Conservation (phyloP, 108 stramenopile species). For the Skeletonema potamos region DNA sequence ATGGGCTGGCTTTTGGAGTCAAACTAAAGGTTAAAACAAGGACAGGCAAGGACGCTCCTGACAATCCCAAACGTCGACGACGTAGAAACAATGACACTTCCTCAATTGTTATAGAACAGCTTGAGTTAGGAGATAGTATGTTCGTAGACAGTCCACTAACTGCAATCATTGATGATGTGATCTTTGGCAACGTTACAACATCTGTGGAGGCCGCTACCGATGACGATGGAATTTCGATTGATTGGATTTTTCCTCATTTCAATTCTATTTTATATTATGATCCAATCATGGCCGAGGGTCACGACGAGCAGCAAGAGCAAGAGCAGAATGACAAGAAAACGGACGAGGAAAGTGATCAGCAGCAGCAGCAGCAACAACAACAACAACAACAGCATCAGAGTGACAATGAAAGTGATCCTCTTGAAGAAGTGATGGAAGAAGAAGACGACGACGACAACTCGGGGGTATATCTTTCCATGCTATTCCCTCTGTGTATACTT, state of each 20-base stretch:
- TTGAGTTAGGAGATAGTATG: constrained; percentile 3
- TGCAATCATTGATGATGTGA: neutral
- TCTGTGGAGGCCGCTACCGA: neutral
- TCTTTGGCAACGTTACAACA: neutral
- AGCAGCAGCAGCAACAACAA: too few relatives aligned
- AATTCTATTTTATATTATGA: neutral
- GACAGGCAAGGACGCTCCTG: neutral
- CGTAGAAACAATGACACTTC: neutral
- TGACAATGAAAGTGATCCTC: neutral
- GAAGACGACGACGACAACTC: neutral
- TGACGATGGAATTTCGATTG: neutral
- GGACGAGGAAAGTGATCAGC: too few relatives aligned
- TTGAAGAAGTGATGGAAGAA: neutral
- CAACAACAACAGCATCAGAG: neutral
- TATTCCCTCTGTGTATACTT: neutral
- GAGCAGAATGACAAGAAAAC: too few relatives aligned
- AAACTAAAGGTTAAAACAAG: neutral
- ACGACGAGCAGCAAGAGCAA: neutral
- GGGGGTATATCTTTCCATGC: too few relatives aligned
- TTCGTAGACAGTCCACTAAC: neutral
- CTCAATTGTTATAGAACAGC: neutral
- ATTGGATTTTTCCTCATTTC: constrained; percentile 1
- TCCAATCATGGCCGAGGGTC: neutral
- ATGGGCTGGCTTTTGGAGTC: neutral
- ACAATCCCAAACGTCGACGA: neutral